Base-by-base conservation (phyloP, 257 asterid species). In the Petunia secreta region DNA sequence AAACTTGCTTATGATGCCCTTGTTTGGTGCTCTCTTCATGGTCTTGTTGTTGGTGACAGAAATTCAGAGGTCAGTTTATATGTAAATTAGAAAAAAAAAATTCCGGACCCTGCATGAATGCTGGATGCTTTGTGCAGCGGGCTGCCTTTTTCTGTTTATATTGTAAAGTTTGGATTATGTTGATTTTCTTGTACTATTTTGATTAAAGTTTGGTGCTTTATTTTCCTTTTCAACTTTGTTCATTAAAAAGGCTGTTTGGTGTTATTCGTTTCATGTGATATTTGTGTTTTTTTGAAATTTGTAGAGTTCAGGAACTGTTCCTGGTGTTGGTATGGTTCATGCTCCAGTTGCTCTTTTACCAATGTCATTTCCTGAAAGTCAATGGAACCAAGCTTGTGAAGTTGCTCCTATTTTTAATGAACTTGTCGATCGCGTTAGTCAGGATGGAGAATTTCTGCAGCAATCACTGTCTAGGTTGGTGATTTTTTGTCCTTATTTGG, bases 341-440 rank as follows among this genome's bases (percentile, higher is more conserved):
- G 98, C 99, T 1, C 99, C 99, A 15, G 68, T 95, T 80, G 88
- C 99, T 15, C 78, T 93, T 82, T 80, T 95, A 79, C 99, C 98
- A 8, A 87, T 80, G 87, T 85, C 89, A 14, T 95, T 95, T 86
- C 97, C 98, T 65, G 93, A 94, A 83, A 87, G 79, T 81, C 86
- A 85, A 3, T 96, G 89, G 91, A 89, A 88, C 73, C 95, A 91
- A 89, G 98, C 99, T 85, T 89, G 97, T 85, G 98, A 94, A 89
- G 89, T 94, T 67, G 98, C 98, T 80, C 99, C 99, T 16, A 90
- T 96, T 84, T 92, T 96, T 86, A 96, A 94, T 81, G 98, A 94
- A 77, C 96, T 96, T 5, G 87, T 94, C 8, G 99, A 96, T 85
- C 92, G 98, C 1, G 97, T 92, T 85, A 94, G 98, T 86, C 87